Percentiles rank a stretch among this genome's conserved stretches.
Evolutionary conservation across 73 alveolate species (phyloP).

Genomic region (Paraurostyla sp.): DNA sequence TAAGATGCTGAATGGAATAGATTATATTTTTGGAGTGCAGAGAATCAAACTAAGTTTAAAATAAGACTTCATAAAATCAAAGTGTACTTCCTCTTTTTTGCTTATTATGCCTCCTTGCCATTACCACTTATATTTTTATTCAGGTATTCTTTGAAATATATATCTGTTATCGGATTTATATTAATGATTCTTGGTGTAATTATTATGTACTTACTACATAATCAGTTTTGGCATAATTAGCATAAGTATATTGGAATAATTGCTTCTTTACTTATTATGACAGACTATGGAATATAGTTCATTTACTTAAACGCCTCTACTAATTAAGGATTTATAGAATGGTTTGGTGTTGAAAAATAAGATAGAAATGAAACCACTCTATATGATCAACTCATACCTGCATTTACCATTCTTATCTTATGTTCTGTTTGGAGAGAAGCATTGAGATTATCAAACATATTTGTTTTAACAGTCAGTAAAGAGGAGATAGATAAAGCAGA

Average conservation of each 20-base stretch:
- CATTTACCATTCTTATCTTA: neutral
- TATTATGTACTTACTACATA: neutral
- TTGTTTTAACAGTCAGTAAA: neutral
- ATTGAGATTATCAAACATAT: neutral
- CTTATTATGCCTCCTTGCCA: neutral
- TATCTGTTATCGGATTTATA: constrained; percentile 20
- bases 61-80: neutral
- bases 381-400: neutral
- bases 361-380: neutral
- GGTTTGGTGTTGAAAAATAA: constrained; percentile 44
- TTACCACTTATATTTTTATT: neutral
- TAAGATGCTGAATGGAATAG: constrained; percentile 32
- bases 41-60: neutral
- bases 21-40: neutral
- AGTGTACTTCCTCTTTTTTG: neutral
- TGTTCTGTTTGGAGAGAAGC: constrained; percentile 36
- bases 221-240: neutral
- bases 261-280: neutral
- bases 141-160: neutral
- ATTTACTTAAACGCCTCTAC: neutral
- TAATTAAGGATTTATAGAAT: neutral
- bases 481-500: neutral
- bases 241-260: neutral
- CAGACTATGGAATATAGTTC: constrained; percentile 3
- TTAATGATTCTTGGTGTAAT: neutral